Evolutionary conservation across 768 basidiomycete genomes (phyloP).

Genomic region (Kondoa subrosea): DNA sequence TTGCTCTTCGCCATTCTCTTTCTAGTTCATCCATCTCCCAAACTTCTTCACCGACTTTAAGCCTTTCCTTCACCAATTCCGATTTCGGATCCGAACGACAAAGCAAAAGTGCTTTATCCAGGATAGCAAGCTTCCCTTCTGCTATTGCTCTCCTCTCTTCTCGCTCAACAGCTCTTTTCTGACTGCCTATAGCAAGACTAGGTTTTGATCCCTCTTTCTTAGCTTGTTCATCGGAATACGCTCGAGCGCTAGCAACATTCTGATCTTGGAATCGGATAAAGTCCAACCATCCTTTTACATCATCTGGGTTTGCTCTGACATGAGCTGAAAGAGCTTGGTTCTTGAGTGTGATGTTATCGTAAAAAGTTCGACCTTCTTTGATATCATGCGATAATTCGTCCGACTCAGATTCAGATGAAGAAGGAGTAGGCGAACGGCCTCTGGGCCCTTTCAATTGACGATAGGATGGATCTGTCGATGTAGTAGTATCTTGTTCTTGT

Average conservation of each 20-base stretch:
- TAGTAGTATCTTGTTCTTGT: background rate
- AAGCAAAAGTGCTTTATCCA: slow-evolving; percentile 30
- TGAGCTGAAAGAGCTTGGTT: slow-evolving; percentile 24
- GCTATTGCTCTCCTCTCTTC: slow-evolving; percentile 17
- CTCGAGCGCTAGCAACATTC: slow-evolving; percentile 19
- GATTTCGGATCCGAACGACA: slow-evolving; percentile 23
- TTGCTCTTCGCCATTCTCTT: slow-evolving; percentile 29
- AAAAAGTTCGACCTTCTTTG: slow-evolving; percentile 12
- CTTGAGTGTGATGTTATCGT: background rate
- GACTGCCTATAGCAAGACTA: slow-evolving; percentile 8
- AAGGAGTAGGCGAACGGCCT: background rate
- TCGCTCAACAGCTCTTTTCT: slow-evolving; percentile 9
- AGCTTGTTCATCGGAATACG: background rate
- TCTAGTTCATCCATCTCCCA: slow-evolving; percentile 30
- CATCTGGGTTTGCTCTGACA: slow-evolving; percentile 25
- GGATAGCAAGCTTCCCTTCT: slow-evolving; percentile 33
- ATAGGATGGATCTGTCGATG: background rate
- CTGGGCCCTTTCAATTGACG: background rate
- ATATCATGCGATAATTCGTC: slow-evolving; percentile 6
- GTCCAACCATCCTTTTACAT: slow-evolving; percentile 30
- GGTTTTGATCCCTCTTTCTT: slow-evolving; percentile 16
- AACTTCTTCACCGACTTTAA: slow-evolving; percentile 30
- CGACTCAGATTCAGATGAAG: slow-evolving; percentile 14
- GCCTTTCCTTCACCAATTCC: slow-evolving; percentile 30
- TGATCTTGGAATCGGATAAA: slow-evolving; percentile 28